Conservation (phyloP, 331 rosid genomes). For the Malus hybrid region DNA sequence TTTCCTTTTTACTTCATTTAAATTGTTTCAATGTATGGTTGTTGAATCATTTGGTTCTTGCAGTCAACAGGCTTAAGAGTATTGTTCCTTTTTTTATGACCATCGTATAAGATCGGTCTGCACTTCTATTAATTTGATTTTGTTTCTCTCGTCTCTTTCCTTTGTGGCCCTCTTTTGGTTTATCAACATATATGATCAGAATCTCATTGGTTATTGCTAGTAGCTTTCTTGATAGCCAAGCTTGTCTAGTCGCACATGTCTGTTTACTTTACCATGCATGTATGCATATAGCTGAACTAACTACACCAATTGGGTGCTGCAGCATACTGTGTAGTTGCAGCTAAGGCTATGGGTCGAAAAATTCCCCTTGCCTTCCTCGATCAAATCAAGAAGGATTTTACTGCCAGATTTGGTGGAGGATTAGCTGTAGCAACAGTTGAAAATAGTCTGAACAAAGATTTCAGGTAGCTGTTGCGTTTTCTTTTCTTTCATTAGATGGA, state of each 20-base stretch:
- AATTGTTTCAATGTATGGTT: background rate
- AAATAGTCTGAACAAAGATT: constrained; percentile 65
- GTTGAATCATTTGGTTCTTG: background rate
- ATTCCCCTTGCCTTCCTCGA: constrained; percentile 85
- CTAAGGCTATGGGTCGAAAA: constrained; percentile 73
- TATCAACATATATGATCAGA: too few species aligned
- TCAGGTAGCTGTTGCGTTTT: constrained; percentile 43
- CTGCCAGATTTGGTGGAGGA: constrained; percentile 73
- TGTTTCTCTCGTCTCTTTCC: too few species aligned
- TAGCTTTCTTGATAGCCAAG: too few species aligned
- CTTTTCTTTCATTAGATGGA: background rate
- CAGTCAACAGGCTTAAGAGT: background rate
- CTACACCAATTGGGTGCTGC: constrained; percentile 21
- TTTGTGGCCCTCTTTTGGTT: too few species aligned
- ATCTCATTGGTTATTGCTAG: background rate
- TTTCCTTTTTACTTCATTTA: background rate
- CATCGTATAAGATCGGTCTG: too few species aligned
- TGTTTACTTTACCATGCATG: background rate
- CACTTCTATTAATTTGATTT: too few species aligned
- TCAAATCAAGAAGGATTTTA: constrained; percentile 75
- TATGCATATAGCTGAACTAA: constrained; percentile 20
- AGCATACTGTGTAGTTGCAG: constrained; percentile 93
- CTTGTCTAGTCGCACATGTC: background rate
- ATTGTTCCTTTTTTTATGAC: too few species aligned
- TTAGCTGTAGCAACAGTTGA: constrained; percentile 74